Conservation (phyloP, 2,329 filamentous ascomycete genomes). For the Xenosphaeropsis pyriputrescens region DNA sequence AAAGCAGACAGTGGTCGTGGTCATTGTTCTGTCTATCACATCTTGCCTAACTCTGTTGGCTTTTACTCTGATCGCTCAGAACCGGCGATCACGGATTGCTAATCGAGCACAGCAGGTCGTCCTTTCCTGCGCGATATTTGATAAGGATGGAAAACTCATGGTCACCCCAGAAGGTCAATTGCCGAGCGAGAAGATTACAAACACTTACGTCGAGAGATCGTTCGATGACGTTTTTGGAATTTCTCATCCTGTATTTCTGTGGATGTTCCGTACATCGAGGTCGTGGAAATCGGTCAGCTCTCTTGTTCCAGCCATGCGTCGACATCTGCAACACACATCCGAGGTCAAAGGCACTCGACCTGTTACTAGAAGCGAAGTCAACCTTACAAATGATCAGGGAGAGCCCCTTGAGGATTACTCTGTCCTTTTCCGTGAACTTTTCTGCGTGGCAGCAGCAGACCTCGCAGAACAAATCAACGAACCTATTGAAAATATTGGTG, state of each 20-base stretch:
- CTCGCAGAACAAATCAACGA: slow-evolving; percentile 54
- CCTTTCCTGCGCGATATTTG: slow-evolving; percentile 48
- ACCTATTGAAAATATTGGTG: slow-evolving; percentile 46
- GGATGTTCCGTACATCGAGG: slow-evolving; percentile 70
- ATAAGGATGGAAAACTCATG: slow-evolving; percentile 48
- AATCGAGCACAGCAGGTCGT: slow-evolving; percentile 36
- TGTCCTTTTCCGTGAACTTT: slow-evolving; percentile 65
- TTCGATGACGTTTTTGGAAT: slow-evolving; percentile 63
- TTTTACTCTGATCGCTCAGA: slow-evolving; percentile 33
- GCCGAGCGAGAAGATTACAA: slow-evolving; percentile 64
- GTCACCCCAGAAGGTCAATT: slow-evolving; percentile 56
- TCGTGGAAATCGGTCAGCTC: slow-evolving; percentile 60
- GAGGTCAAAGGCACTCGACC: slow-evolving; percentile 12
- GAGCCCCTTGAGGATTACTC: slow-evolving; percentile 56
- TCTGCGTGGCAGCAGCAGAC: slow-evolving; percentile 65
- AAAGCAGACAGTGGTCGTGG: slow-evolving; percentile 57
- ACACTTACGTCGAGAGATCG: slow-evolving; percentile 55
- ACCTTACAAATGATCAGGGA: slow-evolving; percentile 35
- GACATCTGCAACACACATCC: slow-evolving; percentile 44
- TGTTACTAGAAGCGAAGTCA: slow-evolving; percentile 24
- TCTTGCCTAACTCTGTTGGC: slow-evolving; percentile 41
- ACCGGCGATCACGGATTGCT: slow-evolving; percentile 7
- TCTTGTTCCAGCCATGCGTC: slow-evolving; percentile 57
- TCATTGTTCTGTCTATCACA: slow-evolving; percentile 49
- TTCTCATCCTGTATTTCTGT: slow-evolving; percentile 68